phyloP scores from a whole-genome alignment of 345 rosid genomes.

The Populus tremula region DNA sequence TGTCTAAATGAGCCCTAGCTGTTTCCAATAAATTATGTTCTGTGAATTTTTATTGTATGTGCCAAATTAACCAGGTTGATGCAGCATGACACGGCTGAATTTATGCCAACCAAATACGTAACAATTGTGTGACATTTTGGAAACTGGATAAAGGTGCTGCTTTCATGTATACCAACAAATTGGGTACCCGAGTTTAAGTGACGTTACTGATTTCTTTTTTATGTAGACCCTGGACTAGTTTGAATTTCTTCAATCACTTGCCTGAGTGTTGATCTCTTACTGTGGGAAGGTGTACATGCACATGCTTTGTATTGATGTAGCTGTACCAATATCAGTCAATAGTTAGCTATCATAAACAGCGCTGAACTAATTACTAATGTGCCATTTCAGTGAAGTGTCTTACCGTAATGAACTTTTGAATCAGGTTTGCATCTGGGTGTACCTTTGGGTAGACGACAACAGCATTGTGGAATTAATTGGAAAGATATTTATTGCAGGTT shows the following conservation, averaged over 20 bases:
- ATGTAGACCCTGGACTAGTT: not conserved
- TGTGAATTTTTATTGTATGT: not conserved
- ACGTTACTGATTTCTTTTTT: not conserved
- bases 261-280: not conserved
- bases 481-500: conserved; percentile 87
- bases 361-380: not conserved
- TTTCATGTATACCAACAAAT: not conserved
- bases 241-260: not conserved
- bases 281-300: not conserved
- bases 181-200: not conserved
- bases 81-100: not conserved
- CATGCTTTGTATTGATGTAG: not conserved
- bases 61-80: not conserved
- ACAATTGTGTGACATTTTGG: not conserved
- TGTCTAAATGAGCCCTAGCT: not conserved
- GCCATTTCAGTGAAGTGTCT: conserved; percentile 7
- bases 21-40: not conserved
- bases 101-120: not conserved
- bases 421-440: conserved; percentile 86
- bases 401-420: conserved; percentile 19
- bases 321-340: not conserved
- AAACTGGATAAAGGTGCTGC: not conserved
- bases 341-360: not conserved
- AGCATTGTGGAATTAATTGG: conserved; percentile 66
- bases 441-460: conserved; percentile 82